Conservation (phyloP, 1,284 basidiomycete genomes). For the Ustilago loliicola region DNA sequence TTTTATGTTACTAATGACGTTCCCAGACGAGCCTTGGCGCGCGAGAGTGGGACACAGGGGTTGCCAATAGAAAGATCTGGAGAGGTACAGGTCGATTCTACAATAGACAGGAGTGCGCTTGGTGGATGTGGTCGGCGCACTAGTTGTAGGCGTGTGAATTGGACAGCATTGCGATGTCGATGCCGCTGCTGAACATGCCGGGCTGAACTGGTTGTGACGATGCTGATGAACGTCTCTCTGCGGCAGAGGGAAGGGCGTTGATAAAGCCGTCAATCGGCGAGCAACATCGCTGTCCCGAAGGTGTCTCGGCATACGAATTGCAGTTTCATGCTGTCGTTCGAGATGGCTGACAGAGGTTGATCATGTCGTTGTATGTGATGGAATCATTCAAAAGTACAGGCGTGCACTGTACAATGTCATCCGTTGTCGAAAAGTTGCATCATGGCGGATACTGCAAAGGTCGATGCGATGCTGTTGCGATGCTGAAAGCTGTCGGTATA, state of each 20-base stretch:
- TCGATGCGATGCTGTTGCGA: neutral
- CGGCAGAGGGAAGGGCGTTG: neutral
- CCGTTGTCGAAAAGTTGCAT: constrained; percentile 17
- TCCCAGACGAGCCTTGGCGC: constrained; percentile 40
- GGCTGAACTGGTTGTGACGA: neutral
- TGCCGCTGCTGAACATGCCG: neutral
- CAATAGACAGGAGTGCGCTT: neutral
- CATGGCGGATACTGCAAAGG: neutral
- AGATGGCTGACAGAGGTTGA: neutral
- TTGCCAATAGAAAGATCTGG: constrained; percentile 54
- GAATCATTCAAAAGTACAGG: constrained; percentile 11
- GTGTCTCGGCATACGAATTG: constrained; percentile 2
- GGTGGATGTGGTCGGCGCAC: constrained; percentile 12
- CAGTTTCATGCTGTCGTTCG: neutral
- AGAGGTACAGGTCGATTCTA: constrained; percentile 49
- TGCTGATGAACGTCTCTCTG: neutral
- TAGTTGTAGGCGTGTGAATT: neutral
- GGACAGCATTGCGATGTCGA: neutral
- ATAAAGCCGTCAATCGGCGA: neutral
- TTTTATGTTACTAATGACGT: constrained; percentile 42
- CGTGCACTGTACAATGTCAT: constrained; percentile 7
- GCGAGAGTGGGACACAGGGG: constrained; percentile 24
- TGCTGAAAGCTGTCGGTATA: neutral
- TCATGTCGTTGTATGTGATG: neutral
- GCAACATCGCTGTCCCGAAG: constrained; percentile 5